Evolutionary conservation across 768 basidiomycete genomes (phyloP).

Genomic region (Ramaria sp.): DNA sequence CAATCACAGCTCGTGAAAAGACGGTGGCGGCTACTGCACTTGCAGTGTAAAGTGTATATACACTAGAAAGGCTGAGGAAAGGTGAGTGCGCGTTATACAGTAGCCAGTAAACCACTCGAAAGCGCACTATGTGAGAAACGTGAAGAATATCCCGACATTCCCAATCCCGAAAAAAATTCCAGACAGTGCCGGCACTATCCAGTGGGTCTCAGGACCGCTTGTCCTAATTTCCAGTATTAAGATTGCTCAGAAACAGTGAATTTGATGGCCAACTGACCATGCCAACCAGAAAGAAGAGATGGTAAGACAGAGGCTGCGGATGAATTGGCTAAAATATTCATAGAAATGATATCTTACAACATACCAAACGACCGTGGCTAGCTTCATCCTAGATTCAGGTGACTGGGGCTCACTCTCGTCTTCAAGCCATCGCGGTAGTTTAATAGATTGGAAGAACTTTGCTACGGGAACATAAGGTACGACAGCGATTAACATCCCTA

Average conservation of each 20-base stretch:
- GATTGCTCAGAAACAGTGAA: background rate
- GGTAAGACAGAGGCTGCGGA: conserved; percentile 11
- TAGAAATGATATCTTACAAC: background rate
- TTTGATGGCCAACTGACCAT: conserved; percentile 12
- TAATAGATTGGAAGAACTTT: conserved; percentile 9
- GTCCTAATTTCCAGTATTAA: conserved; percentile 10
- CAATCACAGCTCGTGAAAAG: conserved; percentile 14
- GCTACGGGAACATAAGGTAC: conserved; percentile 8
- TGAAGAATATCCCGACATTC: conserved; percentile 14
- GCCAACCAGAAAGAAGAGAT: conserved; percentile 18
- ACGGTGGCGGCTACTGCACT: conserved; percentile 15
- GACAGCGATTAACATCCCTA: conserved; percentile 14
- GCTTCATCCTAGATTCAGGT: conserved; percentile 13
- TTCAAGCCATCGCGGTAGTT: conserved; percentile 10
- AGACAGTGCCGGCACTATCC: conserved; percentile 16
- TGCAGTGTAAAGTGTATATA: conserved; percentile 15
- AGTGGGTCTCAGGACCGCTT: conserved; percentile 14
- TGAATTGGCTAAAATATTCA: background rate
- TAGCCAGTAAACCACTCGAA: background rate
- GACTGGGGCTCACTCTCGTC: background rate
- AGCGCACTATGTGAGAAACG: conserved; percentile 16
- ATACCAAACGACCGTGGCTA: conserved; percentile 16
- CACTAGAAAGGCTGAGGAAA: conserved; percentile 12
- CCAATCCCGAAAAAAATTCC: conserved; percentile 16
- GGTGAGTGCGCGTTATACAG: background rate